phyloP scores from a whole-genome alignment of 495 filamentous ascomycete genomes.

The Podospora comata region DNA sequence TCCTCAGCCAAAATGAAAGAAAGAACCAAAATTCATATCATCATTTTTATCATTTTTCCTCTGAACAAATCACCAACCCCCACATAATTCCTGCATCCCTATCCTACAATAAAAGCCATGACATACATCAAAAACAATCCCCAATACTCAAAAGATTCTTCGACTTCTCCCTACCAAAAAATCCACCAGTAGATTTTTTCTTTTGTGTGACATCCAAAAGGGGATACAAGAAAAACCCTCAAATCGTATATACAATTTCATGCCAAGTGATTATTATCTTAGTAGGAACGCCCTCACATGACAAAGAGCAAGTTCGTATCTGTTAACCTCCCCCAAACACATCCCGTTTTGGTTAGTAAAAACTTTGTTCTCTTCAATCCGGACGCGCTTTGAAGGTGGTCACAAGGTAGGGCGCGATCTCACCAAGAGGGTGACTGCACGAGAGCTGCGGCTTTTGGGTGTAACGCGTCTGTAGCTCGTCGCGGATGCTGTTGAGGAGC shows the following conservation, averaged over 20 bases:
- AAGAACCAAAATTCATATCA: background rate
- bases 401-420: slow-evolving; percentile 26
- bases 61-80: background rate
- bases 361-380: slow-evolving; percentile 13
- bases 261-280: background rate
- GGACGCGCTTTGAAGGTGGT: slow-evolving; percentile 31
- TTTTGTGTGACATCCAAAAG: background rate
- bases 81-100: background rate
- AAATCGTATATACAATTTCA: background rate
- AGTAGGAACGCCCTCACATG: slow-evolving; percentile 38
- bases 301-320: slow-evolving; percentile 53
- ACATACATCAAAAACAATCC: background rate
- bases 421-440: slow-evolving; percentile 93
- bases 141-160: background rate
- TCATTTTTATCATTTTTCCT: background rate
- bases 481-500: slow-evolving; percentile 90
- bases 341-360: slow-evolving; percentile 18
- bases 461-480: slow-evolving; percentile 85
- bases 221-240: background rate
- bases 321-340: slow-evolving; percentile 20
- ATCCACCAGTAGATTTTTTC: background rate
- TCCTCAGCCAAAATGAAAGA: background rate
- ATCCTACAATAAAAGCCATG: background rate
- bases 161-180: background rate
- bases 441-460: slow-evolving; percentile 95